phyloP scores from a whole-genome alignment of 495 filamentous ascomycete species.

The Cenococcum geophilum region DNA sequence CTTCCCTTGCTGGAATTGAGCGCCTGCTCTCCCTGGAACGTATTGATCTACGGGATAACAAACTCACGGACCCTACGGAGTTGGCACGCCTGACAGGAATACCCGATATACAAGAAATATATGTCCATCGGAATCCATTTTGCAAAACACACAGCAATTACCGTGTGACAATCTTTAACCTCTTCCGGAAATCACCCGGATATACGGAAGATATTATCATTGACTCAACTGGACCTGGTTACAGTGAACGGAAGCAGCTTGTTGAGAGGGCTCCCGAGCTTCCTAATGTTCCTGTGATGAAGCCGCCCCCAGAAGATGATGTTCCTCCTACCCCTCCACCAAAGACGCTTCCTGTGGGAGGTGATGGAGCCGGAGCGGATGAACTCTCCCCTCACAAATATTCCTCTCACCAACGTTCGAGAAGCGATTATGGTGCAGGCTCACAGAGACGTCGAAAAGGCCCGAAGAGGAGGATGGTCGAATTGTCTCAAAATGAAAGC shows the following conservation, averaged over 20 bases:
- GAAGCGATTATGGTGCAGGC: conserved; percentile 30
- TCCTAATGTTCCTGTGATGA: conserved; percentile 68
- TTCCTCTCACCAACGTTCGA: conserved; percentile 26
- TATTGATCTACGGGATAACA: conserved; percentile 88
- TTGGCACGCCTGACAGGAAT: conserved; percentile 82
- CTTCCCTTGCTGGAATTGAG: conserved; percentile 86
- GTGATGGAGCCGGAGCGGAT: conserved; percentile 28
- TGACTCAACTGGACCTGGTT: conserved; percentile 72
- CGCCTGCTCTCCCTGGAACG: conserved; percentile 80
- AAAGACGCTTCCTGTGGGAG: conserved; percentile 44
- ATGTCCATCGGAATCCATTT: conserved; percentile 85
- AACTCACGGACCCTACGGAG: conserved; percentile 81
- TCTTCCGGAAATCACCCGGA: conserved; percentile 88
- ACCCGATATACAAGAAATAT: conserved; percentile 87
- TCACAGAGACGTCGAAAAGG: conserved; percentile 41
- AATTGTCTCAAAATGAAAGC: conserved; percentile 60
- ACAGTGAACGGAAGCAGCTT: conserved; percentile 75
- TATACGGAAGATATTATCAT: conserved; percentile 87
- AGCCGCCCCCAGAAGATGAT: conserved; percentile 51
- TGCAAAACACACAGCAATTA: conserved; percentile 79
- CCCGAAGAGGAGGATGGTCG: conserved; percentile 71
- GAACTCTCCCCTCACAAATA: not conserved
- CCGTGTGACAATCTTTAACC: conserved; percentile 86
- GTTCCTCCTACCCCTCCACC: conserved; percentile 12
- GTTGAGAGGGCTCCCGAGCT: conserved; percentile 75